phyloP scores from a whole-genome alignment of 2,329 filamentous ascomycete species.

The Falciphora oryzae region DNA sequence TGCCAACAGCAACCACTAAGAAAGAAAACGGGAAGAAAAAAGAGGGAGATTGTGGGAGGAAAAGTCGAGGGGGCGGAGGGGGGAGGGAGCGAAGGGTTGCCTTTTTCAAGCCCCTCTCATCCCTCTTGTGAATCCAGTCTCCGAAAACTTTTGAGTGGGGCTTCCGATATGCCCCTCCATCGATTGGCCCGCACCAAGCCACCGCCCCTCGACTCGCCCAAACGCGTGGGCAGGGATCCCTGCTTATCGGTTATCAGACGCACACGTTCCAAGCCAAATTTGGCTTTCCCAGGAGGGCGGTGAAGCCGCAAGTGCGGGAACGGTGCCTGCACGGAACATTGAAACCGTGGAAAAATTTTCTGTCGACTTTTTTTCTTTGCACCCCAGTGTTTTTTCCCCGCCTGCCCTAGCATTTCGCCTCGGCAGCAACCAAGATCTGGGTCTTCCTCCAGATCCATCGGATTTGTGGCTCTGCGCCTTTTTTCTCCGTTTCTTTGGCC shows the following conservation, averaged over 20 bases:
- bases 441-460: background rate
- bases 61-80: slow-evolving; percentile 1
- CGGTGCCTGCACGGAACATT: slow-evolving; percentile 2
- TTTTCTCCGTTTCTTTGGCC: background rate
- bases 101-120: slow-evolving; percentile 4
- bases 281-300: slow-evolving; percentile 10
- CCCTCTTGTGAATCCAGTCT: background rate
- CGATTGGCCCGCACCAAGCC: slow-evolving; percentile 8
- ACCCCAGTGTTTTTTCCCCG: background rate
- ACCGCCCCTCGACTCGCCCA: slow-evolving; percentile 6
- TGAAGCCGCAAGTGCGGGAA: slow-evolving; percentile 7
- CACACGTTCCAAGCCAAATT: slow-evolving; percentile 5
- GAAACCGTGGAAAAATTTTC: slow-evolving; percentile 9
- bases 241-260: slow-evolving; percentile 1
- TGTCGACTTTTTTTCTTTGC: background rate
- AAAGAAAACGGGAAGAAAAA: slow-evolving; percentile 8
- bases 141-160: slow-evolving; percentile 13
- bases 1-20: slow-evolving; percentile 6
- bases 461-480: background rate
- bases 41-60: slow-evolving; percentile 7
- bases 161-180: slow-evolving; percentile 9
- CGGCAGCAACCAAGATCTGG: background rate
- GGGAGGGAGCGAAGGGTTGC: slow-evolving; percentile 2
- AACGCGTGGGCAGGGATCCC: background rate
- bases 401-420: background rate